Base-by-base conservation (phyloP, 1,284 basidiomycete species). In the Boletellus deceptivus region DNA sequence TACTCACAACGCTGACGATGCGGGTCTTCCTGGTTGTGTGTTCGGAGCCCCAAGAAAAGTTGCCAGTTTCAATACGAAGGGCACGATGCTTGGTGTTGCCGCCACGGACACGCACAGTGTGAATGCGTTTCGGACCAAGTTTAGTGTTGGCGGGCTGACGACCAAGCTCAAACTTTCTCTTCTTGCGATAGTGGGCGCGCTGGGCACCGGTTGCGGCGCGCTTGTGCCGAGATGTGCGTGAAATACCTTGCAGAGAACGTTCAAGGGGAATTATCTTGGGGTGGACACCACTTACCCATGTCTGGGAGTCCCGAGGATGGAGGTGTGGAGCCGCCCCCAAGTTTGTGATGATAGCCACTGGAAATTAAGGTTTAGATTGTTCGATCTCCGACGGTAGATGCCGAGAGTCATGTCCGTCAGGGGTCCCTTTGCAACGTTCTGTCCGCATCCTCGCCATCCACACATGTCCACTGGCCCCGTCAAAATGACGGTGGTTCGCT, bases 121-220 rank as follows among this genome's bases (percentile, higher is more conserved):
- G 94, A 66, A 98, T 78, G 58, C 94, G 90, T 80, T 97, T 98
- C 55, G 86, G 69, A 52, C 93, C 92, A 61, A 98, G 85, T 80
- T 91, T 97, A 71, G 94, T 98, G 83, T 79, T 93, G 59, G 94
- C 95, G 53, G 94, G 78, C 73, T 97, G 94, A 72, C 94, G 93
- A 71, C 93, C 93, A 70, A 97, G 88, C 82, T 97, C 93, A 77
- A 96, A 96, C 79, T 96, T 96, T 88, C 93, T 86, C 89, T 96
- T 97, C 83, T 97, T 97, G 80, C 94, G 91, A 80, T 93, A 94
- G 78, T 92, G 87, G 61, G 93, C 89, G 69, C 92, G 89, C 74
- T 95, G 91, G 59, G 93, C 93, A 70, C 93, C 93, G 46, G 91
- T 87, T 64, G 83, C 88, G 62, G 92, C 90, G 72, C 93, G 91